A percentile compares a stretch with the other conserved stretches of the same genome.
Conservation (phyloP, 2,329 filamentous ascomycete genomes). For the Fusarium metavorans region DNA sequence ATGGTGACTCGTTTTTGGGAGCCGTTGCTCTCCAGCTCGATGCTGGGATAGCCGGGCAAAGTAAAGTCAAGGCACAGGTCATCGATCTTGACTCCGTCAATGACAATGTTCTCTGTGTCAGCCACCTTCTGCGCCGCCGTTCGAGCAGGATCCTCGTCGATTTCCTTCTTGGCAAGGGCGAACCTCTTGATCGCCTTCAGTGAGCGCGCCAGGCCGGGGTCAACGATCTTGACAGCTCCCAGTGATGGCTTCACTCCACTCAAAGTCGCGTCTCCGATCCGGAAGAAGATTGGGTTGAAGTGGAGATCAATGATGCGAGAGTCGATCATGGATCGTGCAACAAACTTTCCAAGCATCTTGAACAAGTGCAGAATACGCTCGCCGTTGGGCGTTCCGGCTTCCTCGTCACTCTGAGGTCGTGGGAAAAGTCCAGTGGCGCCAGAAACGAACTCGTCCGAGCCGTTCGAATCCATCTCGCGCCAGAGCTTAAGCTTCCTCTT, state of each 20-base stretch:
- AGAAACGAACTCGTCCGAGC: conserved; percentile 84
- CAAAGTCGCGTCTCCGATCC: conserved; percentile 78
- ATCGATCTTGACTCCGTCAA: conserved; percentile 84
- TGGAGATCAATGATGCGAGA: conserved; percentile 97
- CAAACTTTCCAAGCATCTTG: conserved; percentile 95
- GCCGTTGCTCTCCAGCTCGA: conserved; percentile 84
- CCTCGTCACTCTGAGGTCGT: conserved; percentile 85
- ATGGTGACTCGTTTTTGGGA: conserved; percentile 83
- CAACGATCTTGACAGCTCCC: conserved; percentile 89
- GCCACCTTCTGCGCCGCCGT: conserved; percentile 77
- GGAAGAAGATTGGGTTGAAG: conserved; percentile 98
- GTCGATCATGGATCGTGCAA: conserved; percentile 97
- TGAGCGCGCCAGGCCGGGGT: conserved; percentile 86
- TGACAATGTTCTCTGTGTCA: conserved; percentile 75
- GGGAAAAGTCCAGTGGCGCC: conserved; percentile 90
- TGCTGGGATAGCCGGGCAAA: conserved; percentile 87
- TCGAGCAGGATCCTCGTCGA: conserved; percentile 78
- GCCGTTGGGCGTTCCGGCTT: conserved; percentile 80
- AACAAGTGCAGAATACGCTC: conserved; percentile 90
- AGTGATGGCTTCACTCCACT: conserved; percentile 81
- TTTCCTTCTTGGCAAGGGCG: conserved; percentile 81
- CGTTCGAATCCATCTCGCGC: conserved; percentile 86
- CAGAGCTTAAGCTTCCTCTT: conserved; percentile 98
- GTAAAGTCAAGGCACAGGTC: conserved; percentile 96
- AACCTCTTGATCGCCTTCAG: conserved; percentile 90